Evolutionary conservation across 2,329 filamentous ascomycete genomes (phyloP), one percentile per base, ranked within the genome.

Genomic region (Hypoxylon rubiginosum): DNA sequence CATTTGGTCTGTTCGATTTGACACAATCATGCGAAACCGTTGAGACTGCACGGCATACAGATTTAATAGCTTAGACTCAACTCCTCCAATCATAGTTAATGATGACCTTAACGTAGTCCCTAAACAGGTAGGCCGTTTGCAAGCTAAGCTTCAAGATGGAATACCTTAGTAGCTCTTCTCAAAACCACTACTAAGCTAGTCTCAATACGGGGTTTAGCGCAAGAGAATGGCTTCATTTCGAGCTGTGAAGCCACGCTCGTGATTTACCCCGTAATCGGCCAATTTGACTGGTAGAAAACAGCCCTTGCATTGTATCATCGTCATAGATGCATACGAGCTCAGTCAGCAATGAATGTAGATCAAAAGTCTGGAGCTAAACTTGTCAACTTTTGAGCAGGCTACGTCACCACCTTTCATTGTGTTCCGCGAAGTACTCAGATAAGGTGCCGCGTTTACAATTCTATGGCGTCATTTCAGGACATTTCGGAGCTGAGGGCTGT

Each of bases 121-220:
- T n/a, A n/a, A n/a, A n/a, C n/a, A n/a, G n/a, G n/a, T n/a, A n/a
- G n/a, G n/a, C n/a, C n/a, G n/a, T 13, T 41, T 17, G 34, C 19
- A 48, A 30, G 13, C 45, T n/a, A 28, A n/a, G n/a, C n/a, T n/a
- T 48, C n/a, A 15, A 48, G 11, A 48, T 48, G 43, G 2, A 39
- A 48, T 19, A 64, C 63, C 66, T 53, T 64, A 59, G 66, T 64
- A 56, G 63, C 28, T 53, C 36, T 17, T 57, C 58, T 41, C 43
- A 15, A 36, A 24, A 41, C 36, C 6, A 53, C 53, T 13, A 34
- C 5, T 5, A 11, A 26, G 21, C 24, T 46, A 62, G 59, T 46
- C 5, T 34, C 58, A 24, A 61, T 53, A 50, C 2, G 15, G 8
- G 13, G 10, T 21, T 50, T 26, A 4, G 19, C 34, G 21, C 39